phyloP scores from a whole-genome alignment of 1,284 basidiomycete species.

The Cystobasidium slooffiae region DNA sequence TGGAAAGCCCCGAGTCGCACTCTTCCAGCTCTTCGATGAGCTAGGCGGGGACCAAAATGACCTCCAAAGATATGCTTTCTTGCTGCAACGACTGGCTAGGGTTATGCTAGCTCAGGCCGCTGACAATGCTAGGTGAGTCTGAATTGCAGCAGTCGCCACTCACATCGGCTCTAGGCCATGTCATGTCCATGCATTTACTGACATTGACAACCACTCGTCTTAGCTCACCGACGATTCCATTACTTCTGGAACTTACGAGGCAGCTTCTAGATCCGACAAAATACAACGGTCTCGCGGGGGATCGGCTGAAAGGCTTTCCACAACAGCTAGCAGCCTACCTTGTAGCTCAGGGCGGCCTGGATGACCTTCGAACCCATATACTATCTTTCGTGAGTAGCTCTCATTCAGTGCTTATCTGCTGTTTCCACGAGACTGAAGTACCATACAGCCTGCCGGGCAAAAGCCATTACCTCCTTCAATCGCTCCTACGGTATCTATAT shows the following conservation, averaged over 20 bases:
- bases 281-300: slow-evolving; percentile 18
- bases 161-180: not conserved
- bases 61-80: slow-evolving; percentile 64
- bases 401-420: slow-evolving; percentile 53
- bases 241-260: slow-evolving; percentile 51
- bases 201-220: slow-evolving; percentile 48
- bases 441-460: slow-evolving; percentile 57
- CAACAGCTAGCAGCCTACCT: slow-evolving; percentile 30
- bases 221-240: slow-evolving; percentile 54
- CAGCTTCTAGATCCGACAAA: slow-evolving; percentile 48
- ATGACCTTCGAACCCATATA: slow-evolving; percentile 37
- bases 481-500: slow-evolving; percentile 60
- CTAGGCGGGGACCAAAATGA: slow-evolving; percentile 48
- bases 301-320: slow-evolving; percentile 5
- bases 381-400: slow-evolving; percentile 46
- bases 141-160: slow-evolving; percentile 55
- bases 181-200: not conserved
- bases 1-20: slow-evolving; percentile 55
- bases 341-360: slow-evolving; percentile 32
- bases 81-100: slow-evolving; percentile 63
- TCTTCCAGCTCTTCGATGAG: slow-evolving; percentile 60
- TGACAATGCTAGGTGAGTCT: slow-evolving; percentile 61
- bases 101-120: slow-evolving; percentile 65
- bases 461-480: slow-evolving; percentile 51
- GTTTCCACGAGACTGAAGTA: slow-evolving; percentile 37